phyloP scores from a whole-genome alignment of 495 filamentous ascomycete species.

The Penicillium silybi region DNA sequence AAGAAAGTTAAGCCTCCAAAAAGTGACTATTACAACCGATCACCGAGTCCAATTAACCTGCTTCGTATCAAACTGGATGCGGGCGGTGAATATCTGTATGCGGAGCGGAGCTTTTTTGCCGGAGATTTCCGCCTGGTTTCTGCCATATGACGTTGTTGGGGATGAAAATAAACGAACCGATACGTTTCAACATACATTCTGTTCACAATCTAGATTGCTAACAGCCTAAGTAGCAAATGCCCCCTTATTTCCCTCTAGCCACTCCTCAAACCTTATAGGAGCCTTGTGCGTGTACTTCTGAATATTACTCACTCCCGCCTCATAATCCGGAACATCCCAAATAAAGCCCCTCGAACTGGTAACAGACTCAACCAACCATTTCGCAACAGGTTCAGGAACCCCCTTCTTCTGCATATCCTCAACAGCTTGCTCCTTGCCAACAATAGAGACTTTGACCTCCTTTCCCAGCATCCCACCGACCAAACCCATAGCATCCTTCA shows the following conservation, averaged over 20 bases:
- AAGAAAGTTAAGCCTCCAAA: neutral
- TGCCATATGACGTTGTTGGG: constrained; percentile 11
- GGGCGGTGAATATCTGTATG: constrained; percentile 3
- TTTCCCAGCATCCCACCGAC: neutral
- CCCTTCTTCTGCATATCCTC: neutral
- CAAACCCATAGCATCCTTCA: neutral
- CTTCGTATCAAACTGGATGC: neutral
- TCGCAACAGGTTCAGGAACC: neutral
- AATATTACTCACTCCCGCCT: neutral
- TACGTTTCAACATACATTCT: no score
- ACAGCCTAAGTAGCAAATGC: neutral
- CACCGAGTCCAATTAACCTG: neutral
- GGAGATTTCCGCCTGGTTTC: constrained; percentile 2
- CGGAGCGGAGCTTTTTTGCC: constrained; percentile 5
- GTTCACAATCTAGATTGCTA: no score
- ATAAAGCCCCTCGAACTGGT: neutral
- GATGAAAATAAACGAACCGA: neutral
- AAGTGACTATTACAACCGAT: neutral
- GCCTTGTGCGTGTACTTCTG: neutral
- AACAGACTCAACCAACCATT: neutral
- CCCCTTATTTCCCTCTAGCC: neutral
- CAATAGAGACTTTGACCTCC: neutral
- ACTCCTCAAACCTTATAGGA: neutral
- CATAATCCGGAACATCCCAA: neutral
- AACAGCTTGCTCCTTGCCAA: neutral